Evolutionary conservation across 2,329 filamentous ascomycete genomes (phyloP).

Genomic region (Emericellopsis cladophorae): DNA sequence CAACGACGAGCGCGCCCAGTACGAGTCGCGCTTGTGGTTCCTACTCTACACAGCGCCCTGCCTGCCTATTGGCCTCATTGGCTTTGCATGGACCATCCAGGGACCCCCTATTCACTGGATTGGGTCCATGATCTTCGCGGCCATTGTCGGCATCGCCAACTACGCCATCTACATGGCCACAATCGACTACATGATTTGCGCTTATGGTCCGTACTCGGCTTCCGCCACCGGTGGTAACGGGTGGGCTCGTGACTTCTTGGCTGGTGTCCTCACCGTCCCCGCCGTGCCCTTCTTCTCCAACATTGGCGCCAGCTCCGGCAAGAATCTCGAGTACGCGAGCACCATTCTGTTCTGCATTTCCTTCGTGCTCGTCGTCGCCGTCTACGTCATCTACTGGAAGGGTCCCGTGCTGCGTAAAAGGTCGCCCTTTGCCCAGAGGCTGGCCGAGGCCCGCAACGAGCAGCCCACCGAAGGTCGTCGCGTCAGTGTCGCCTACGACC

Average conservation of each 20-base stretch:
- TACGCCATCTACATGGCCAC: conserved; percentile 65
- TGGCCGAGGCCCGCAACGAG: conserved; percentile 31
- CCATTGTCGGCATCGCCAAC: conserved; percentile 60
- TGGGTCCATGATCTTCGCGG: conserved; percentile 50
- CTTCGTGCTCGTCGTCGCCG: conserved; percentile 45
- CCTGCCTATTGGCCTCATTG: conserved; percentile 54
- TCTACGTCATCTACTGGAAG: conserved; percentile 56
- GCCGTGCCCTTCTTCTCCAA: conserved; percentile 52
- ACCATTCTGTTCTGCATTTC: conserved; percentile 54
- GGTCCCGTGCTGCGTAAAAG: conserved; percentile 45
- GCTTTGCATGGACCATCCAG: conserved; percentile 56
- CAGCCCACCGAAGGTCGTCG: conserved; percentile 8
- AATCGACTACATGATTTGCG: conserved; percentile 66
- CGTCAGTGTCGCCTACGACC: conserved; percentile 12
- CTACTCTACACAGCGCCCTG: conserved; percentile 49
- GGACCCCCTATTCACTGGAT: conserved; percentile 57
- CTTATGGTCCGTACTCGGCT: conserved; percentile 61
- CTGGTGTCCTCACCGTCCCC: conserved; percentile 57
- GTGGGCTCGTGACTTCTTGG: conserved; percentile 60
- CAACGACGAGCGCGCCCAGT: conserved; percentile 47
- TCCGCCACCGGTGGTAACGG: conserved; percentile 68
- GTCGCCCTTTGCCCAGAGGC: conserved; percentile 52
- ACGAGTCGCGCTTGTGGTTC: conserved; percentile 54
- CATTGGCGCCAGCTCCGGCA: conserved; percentile 31
- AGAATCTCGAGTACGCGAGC: conserved; percentile 44